Evolutionary conservation across 495 filamentous ascomycete species (phyloP).

Genomic region (Penicillium malachiteum): DNA sequence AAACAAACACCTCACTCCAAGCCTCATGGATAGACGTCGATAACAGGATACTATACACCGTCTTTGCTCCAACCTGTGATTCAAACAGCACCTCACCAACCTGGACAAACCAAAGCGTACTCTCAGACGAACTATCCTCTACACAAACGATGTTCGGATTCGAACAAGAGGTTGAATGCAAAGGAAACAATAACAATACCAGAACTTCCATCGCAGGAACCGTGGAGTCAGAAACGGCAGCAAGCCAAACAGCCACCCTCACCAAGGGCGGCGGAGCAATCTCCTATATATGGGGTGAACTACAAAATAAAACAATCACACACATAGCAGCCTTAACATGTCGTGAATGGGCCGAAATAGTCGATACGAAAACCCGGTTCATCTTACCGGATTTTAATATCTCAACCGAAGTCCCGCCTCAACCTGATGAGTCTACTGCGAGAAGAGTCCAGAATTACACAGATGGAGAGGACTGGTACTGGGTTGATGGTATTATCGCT

Average conservation of each 20-base stretch:
- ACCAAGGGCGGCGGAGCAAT: background rate
- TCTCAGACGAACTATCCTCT: no score
- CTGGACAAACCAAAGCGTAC: background rate
- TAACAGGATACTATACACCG: background rate
- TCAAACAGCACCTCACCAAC: background rate
- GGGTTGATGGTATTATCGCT: background rate
- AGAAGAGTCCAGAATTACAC: background rate
- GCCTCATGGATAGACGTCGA: background rate
- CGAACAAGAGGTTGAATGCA: no score
- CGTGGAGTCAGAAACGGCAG: background rate
- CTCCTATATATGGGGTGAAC: constrained; percentile 4
- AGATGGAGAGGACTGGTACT: background rate
- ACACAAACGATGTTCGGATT: no score
- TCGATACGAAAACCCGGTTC: constrained; percentile 6
- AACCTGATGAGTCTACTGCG: constrained; percentile 6
- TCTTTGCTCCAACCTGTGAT: background rate
- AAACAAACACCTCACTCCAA: background rate
- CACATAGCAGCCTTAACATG: constrained; percentile 6
- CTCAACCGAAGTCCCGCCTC: background rate
- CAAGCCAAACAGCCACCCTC: background rate
- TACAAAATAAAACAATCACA: background rate
- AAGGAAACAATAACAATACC: no score
- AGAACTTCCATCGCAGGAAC: background rate
- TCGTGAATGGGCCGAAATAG: constrained; percentile 1
- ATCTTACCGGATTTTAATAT: constrained; percentile 6